A percentile compares a stretch with the other conserved stretches of the same genome.
These are phyloP conservation scores for Miamiensis avidus DNA, from an alignment of 169 alveolate species.

Conservation along the genomic window DNA sequence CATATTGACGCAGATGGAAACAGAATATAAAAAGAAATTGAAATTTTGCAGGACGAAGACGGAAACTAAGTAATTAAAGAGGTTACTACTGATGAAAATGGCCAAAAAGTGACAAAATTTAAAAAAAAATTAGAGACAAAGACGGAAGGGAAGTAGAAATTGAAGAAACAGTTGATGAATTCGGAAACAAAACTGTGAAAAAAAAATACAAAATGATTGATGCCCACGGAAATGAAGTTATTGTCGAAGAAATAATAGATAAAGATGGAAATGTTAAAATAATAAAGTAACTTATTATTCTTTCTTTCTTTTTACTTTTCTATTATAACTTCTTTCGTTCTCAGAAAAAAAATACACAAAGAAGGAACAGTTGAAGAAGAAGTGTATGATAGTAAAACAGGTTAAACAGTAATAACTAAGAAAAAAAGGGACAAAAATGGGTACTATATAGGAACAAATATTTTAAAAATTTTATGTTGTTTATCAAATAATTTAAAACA, in stretches of 20 bases:
- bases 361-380: too few species aligned
- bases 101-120: slow-evolving; percentile 18
- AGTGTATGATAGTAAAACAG: too few species aligned
- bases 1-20: slow-evolving; percentile 22
- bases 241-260: slow-evolving; percentile 34
- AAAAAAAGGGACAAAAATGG: slow-evolving; percentile 32
- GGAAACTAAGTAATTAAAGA: slow-evolving; percentile 26
- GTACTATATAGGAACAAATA: neutral
- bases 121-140: slow-evolving; percentile 20
- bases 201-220: slow-evolving; percentile 20
- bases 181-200: slow-evolving; percentile 34
- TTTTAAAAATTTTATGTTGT: slow-evolving; percentile 14
- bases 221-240: slow-evolving; percentile 26
- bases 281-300: too few species aligned
- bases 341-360: too few species aligned
- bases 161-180: slow-evolving; percentile 42
- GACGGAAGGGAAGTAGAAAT: slow-evolving; percentile 24
- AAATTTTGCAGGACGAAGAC: slow-evolving; percentile 9
- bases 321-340: too few species aligned
- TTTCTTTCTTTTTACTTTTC: too few species aligned
- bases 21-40: slow-evolving; percentile 5
- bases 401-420: slow-evolving; percentile 10
- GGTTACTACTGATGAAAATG: slow-evolving; percentile 22
- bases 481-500: slow-evolving; percentile 8
- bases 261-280: slow-evolving; percentile 28